Evolutionary conservation across 2,329 filamentous ascomycete species (phyloP).

Genomic region (Alternaria panax): DNA sequence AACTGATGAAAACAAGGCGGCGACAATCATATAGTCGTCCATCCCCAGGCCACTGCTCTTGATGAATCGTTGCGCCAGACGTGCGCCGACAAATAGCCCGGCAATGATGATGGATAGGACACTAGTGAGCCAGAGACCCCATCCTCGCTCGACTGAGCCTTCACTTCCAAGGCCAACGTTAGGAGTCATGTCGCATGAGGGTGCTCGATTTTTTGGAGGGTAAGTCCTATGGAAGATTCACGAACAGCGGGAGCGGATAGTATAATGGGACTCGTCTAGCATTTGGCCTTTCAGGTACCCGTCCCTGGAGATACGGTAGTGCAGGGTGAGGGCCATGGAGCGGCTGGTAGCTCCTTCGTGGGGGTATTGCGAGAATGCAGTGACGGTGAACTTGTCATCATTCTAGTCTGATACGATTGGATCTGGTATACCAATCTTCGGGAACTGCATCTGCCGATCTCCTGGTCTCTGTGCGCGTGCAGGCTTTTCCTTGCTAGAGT

Average conservation of each 20-base stretch:
- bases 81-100: conserved; percentile 25
- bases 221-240: not conserved
- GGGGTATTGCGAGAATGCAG: not conserved
- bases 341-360: not conserved
- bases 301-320: not conserved
- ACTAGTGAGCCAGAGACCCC: conserved; percentile 32
- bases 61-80: conserved; percentile 25
- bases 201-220: not conserved
- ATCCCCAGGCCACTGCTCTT: conserved; percentile 28
- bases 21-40: conserved; percentile 36
- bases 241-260: conserved; percentile 3
- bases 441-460: not conserved
- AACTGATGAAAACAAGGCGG: conserved; percentile 25
- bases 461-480: not conserved
- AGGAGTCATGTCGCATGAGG: conserved; percentile 23
- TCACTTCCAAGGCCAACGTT: conserved; percentile 34
- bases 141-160: conserved; percentile 30
- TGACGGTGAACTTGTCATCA: not conserved
- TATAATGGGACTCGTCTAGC: conserved; percentile 5
- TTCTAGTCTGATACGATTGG: conserved; percentile 3
- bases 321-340: not conserved
- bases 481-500: conserved; percentile 10
- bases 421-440: conserved; percentile 8
- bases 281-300: not conserved
- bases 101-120: conserved; percentile 30